Conservation (phyloP, 176 grass and related monocot genomes). For the Themeda triandra region DNA sequence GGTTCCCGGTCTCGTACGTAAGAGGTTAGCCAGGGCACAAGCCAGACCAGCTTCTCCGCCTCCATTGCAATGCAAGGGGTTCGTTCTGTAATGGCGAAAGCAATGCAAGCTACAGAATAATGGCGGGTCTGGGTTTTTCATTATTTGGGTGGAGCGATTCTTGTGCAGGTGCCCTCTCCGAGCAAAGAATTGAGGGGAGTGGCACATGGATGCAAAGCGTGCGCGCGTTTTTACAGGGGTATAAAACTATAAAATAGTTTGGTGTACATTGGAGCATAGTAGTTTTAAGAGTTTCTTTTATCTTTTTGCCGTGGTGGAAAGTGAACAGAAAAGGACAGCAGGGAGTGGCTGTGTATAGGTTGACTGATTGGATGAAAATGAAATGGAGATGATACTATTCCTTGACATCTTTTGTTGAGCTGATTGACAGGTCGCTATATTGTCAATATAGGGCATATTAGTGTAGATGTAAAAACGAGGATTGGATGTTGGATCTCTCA, state of each 20-base stretch:
- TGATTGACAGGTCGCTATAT: background rate
- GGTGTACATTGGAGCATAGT: conserved; percentile 35
- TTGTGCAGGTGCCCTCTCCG: conserved; percentile 8
- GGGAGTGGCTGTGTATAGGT: conserved; percentile 25
- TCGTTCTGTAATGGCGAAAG: background rate
- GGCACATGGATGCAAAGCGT: background rate
- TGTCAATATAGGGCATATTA: too few relatives aligned
- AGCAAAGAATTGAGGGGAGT: conserved; percentile 8
- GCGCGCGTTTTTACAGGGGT: background rate
- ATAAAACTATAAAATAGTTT: background rate
- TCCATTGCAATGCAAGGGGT: background rate
- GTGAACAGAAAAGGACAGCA: background rate
- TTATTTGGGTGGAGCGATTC: conserved; percentile 3
- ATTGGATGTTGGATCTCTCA: too few relatives aligned
- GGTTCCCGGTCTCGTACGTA: conserved; percentile 35
- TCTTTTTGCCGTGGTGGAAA: conserved; percentile 19
- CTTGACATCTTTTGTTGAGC: conserved; percentile 6
- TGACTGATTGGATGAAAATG: conserved; percentile 21
- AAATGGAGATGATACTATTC: conserved; percentile 22
- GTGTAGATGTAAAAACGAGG: too few relatives aligned
- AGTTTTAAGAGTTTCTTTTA: conserved; percentile 16
- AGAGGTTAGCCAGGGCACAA: background rate
- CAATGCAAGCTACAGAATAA: background rate
- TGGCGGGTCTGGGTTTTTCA: background rate
- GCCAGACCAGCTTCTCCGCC: background rate